Percentiles rank a stretch among this genome's conserved stretches.
Conservation (phyloP, 805 yeast species). For the Metschnikowia hibisci region DNA sequence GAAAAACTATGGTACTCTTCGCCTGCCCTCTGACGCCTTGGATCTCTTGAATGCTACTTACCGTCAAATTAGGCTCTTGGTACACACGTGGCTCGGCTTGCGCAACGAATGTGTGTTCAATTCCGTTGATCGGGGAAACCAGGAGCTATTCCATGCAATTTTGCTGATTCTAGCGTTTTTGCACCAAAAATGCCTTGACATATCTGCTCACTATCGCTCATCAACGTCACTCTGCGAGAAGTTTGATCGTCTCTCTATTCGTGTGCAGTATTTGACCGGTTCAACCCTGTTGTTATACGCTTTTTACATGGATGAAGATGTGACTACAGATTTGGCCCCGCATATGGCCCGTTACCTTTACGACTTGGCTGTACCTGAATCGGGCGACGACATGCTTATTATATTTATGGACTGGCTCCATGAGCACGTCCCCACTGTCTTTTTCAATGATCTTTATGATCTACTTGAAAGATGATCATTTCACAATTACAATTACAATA, state of each 20-base stretch:
- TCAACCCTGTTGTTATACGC: background rate
- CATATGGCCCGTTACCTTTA: conserved; percentile 6
- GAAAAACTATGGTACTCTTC: background rate
- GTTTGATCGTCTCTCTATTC: conserved; percentile 1
- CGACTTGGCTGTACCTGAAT: conserved; percentile 5
- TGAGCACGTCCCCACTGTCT: conserved; percentile 2
- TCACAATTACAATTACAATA: too few relatives aligned
- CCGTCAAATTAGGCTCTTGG: conserved; percentile 1
- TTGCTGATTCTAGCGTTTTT: conserved; percentile 9
- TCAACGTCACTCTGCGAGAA: background rate
- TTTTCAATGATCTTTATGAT: conserved; percentile 6
- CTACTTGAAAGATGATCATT: too few relatives aligned
- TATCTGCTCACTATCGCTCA: conserved; percentile 7
- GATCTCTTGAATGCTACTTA: conserved; percentile 9
- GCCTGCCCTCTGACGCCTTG: conserved; percentile 14
- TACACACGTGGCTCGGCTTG: conserved; percentile 15
- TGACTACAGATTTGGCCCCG: background rate
- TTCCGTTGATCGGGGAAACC: conserved; percentile 20
- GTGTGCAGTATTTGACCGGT: background rate
- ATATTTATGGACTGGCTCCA: conserved; percentile 13
- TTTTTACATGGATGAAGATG: conserved; percentile 1
- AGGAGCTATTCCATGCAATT: conserved; percentile 23
- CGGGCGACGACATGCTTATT: conserved; percentile 6
- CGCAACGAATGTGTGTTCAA: conserved; percentile 13
- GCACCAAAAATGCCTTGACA: conserved; percentile 2